Evolutionary conservation across 768 basidiomycete genomes (phyloP), one percentile per base, ranked within the genome.

Genomic region (Boletellus sp.): DNA sequence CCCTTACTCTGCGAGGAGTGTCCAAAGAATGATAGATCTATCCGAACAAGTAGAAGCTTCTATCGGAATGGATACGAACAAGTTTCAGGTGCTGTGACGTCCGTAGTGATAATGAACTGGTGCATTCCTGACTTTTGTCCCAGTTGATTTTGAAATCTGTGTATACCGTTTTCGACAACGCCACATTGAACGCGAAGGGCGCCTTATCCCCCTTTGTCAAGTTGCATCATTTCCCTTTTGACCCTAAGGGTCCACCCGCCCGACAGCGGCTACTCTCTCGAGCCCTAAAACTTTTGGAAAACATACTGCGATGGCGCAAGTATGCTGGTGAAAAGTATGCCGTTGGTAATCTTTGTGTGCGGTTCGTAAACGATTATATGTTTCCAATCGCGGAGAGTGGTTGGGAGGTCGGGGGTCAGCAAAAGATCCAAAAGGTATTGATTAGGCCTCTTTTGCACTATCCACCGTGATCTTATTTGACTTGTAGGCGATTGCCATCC

Each of bases 331-430:
- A 83, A 55, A 72, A 70, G 42, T 83, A 74, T 56, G 79, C 79
- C 7, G 59, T 82, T n/a, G 79, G 76, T 8, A 66, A 73, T 42
- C 69, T 89, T 39, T 74, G 80, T 19, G 74, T 69, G 13, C 75
- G 74, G 54, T 66, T 93, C 15, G 74, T 89, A 9, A 77, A 78
- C 19, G 71, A 76, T 17, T 77, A 77, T 53, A 75, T 94, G 37
- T 59, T 86, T 43, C 80, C 78, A 6, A 73, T 89, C 26, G 84
- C 91, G 6, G 77, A 81, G 52, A 78, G 75, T 48, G 87, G 87
- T 9, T 96, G 93, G 94, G 90, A 91, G 37, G 86, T 90, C 33
- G 92, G 94, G 11, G 91, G 91, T 2, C 78, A 85, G 65, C 80
- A 80, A 34, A 69, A 79, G 51, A 71, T 79, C 49, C 72, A 69